Evolutionary conservation across 2,329 filamentous ascomycete species (phyloP).

Genomic region (Lasiodiplodia sp.): DNA sequence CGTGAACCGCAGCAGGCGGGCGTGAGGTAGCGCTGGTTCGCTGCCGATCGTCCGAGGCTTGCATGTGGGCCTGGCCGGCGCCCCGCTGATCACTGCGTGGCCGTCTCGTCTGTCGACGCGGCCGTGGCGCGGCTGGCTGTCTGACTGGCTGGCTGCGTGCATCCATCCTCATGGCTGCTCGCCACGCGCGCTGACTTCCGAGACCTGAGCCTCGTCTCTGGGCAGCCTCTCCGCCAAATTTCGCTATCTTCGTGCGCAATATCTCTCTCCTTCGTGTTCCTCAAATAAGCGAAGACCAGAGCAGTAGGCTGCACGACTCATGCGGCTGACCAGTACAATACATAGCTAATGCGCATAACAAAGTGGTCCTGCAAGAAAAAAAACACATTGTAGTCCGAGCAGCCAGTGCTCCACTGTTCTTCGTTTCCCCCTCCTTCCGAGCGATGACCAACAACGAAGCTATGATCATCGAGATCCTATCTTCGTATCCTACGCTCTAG

Average conservation of each 20-base stretch:
- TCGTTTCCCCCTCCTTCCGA: background rate
- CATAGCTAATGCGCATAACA: background rate
- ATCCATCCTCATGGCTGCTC: background rate
- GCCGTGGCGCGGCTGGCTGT: conserved; percentile 13
- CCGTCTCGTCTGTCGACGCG: conserved; percentile 15
- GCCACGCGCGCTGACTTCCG: background rate
- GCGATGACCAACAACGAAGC: background rate
- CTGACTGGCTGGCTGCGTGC: background rate
- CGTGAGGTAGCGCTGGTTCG: background rate
- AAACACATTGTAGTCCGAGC: background rate
- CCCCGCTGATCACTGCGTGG: conserved; percentile 25
- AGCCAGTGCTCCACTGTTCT: background rate
- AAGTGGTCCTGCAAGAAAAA: background rate
- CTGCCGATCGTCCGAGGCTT: conserved; percentile 26
- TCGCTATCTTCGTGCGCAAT: background rate
- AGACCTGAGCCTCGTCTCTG: background rate
- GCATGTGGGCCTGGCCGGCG: conserved; percentile 17
- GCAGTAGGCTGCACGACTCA: background rate
- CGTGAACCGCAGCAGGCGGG: background rate
- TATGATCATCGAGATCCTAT: background rate
- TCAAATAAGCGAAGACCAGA: conserved; percentile 6
- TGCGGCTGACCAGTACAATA: background rate
- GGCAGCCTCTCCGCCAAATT: background rate
- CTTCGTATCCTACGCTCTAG: conserved; percentile 7
- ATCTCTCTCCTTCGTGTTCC: background rate